Evolutionary conservation across 2,329 filamentous ascomycete species (phyloP).

Genomic region (Scytalidium sp.): DNA sequence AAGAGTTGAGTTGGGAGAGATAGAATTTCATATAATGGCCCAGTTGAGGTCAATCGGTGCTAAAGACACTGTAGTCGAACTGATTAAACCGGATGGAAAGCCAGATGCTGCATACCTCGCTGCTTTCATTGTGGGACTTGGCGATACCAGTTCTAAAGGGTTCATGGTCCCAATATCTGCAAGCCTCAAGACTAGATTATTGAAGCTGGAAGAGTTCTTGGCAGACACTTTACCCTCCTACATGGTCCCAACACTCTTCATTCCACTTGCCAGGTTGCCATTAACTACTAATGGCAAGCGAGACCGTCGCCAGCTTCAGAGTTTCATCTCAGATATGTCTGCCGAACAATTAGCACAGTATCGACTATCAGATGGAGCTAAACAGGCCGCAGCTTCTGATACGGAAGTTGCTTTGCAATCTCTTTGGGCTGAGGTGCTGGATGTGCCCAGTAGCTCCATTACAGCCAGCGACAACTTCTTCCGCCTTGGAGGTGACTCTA

Average conservation of each 20-base stretch:
- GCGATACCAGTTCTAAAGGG: slow-evolving; percentile 1
- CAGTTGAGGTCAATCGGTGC: slow-evolving; percentile 1
- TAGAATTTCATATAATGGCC: slow-evolving; percentile 25
- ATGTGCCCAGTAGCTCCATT: slow-evolving; percentile 38
- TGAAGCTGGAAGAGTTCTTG: neutral
- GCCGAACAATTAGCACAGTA: neutral
- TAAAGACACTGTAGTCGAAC: slow-evolving; percentile 8
- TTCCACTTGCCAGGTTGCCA: slow-evolving; percentile 22
- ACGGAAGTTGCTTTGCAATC: slow-evolving; percentile 33
- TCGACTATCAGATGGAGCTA: slow-evolving; percentile 1
- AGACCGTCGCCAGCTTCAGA: slow-evolving; percentile 29
- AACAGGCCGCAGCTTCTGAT: neutral
- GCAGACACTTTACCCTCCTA: slow-evolving; percentile 17
- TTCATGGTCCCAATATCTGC: too few relatives aligned
- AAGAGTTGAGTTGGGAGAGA: slow-evolving; percentile 61
- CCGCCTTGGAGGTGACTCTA: slow-evolving; percentile 28
- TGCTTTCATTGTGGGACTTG: neutral
- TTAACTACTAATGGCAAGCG: slow-evolving; percentile 25
- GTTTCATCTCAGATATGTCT: slow-evolving; percentile 1
- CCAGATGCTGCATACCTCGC: slow-evolving; percentile 1
- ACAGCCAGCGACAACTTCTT: slow-evolving; percentile 31
- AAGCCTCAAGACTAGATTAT: too few relatives aligned
- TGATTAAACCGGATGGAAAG: slow-evolving; percentile 3
- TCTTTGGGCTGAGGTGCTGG: slow-evolving; percentile 47
- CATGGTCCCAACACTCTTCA: slow-evolving; percentile 26